Base-by-base conservation (phyloP, 1,139 yeast genomes). In the Geotrichum reessii region DNA sequence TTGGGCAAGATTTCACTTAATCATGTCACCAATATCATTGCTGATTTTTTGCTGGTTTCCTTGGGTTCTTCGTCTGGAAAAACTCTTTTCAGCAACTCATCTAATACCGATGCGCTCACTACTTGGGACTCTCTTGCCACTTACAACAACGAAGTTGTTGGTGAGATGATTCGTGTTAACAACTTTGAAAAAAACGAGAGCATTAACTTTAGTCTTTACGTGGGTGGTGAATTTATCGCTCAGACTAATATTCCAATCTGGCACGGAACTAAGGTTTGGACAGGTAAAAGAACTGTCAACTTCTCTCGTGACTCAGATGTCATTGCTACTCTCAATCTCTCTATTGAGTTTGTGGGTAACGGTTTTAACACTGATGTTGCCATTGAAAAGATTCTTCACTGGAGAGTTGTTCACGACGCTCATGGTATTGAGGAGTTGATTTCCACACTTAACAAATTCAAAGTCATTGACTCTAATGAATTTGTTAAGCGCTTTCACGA, bases 41-140 rank as follows among this genome's bases (percentile, higher is more conserved):
- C 63, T 17, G 69, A 66, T 47, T 64, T 62, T 44, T 55, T 69
- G 40, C 55, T 68, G 14, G 61, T 65, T 8, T 57, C 68, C 25
- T 55, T 67, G 56, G 61, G 66, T 11, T 65, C 71, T 4, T 63
- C 68, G n/a, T 60, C 64, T 47, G 70, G 70, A 11, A 64, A 60
- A 37, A 63, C 63, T 1, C 52, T 61, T 8, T 69, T 69, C 59
- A 81, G 86, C 25, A 85, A 85, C 67, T 90, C 90, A 8, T 80
- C 89, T 0, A 86, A 86, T 71, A 87, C 84, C 66, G 73, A 74
- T 37, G 81, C 79, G 33, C 73, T 74, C 50, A 72, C 77, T 25
- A 66, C 73, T 21, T 90, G 96, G 96, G 84, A 83, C 62, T 87
- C 90, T 66, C 80, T 87, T n/a, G 85, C 95, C 1, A 90, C 87